Evolutionary conservation across 768 basidiomycete species (phyloP).

Genomic region (Arthromyces matolae): DNA sequence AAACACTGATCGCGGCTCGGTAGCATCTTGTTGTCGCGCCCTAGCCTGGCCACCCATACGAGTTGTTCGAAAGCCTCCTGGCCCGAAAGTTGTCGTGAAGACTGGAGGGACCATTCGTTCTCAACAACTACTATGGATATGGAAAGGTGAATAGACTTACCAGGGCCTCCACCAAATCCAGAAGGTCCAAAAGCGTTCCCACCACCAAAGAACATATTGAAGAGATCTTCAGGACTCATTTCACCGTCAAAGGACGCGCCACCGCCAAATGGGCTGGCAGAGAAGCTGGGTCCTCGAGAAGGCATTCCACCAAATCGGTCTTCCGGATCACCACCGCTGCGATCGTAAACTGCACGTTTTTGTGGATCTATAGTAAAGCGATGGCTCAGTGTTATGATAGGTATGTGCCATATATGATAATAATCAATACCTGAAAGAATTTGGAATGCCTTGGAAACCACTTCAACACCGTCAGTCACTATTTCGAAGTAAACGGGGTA

Average conservation of each 20-base stretch:
- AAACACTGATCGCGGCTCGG: slow-evolving; percentile 59
- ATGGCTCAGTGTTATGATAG: background rate
- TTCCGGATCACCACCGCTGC: slow-evolving; percentile 85
- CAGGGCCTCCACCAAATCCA: slow-evolving; percentile 55
- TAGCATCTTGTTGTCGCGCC: slow-evolving; percentile 26
- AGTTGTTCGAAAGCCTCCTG: slow-evolving; percentile 76
- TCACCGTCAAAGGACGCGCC: slow-evolving; percentile 72
- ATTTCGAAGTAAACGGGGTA: background rate
- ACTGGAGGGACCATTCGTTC: slow-evolving; percentile 34
- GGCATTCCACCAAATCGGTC: slow-evolving; percentile 72
- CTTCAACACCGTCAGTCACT: slow-evolving; percentile 36
- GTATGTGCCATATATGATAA: no score
- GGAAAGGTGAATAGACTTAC: slow-evolving; percentile 25
- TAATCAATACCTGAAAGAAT: slow-evolving; percentile 83
- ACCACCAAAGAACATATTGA: slow-evolving; percentile 97
- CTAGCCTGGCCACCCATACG: slow-evolving; percentile 49
- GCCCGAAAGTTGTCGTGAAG: slow-evolving; percentile 77
- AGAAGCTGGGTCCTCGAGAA: slow-evolving; percentile 49
- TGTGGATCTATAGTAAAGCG: slow-evolving; percentile 59
- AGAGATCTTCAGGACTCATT: slow-evolving; percentile 92
- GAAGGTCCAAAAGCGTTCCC: slow-evolving; percentile 45
- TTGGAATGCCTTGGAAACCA: slow-evolving; percentile 98
- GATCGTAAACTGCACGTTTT: slow-evolving; percentile 85
- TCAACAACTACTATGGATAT: background rate
- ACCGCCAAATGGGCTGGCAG: slow-evolving; percentile 45